These are phyloP conservation scores for Inonotus hispidus DNA, from an alignment of 1,284 basidiomycete species.

Conservation along the genomic window DNA sequence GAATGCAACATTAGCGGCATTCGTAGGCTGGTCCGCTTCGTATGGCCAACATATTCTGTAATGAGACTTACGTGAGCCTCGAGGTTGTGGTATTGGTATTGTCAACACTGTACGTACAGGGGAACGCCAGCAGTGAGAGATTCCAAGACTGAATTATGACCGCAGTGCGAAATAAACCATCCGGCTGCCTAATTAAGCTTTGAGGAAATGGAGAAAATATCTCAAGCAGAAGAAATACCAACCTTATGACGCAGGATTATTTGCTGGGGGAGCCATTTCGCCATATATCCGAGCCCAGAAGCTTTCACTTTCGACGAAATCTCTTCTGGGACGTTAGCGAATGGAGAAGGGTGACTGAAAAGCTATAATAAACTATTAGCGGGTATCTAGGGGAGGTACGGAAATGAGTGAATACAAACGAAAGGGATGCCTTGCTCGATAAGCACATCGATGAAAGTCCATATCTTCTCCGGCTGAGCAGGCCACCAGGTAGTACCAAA, in stretches of 20 bases:
- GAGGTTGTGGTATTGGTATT: neutral
- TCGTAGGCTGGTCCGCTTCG: conserved; percentile 24
- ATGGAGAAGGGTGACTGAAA: conserved; percentile 12
- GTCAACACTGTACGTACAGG: conserved; percentile 9
- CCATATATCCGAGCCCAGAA: conserved; percentile 14
- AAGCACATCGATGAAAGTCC: conserved; percentile 13
- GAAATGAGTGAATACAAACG: neutral
- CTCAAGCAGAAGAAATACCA: neutral
- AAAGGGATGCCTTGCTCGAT: conserved; percentile 16
- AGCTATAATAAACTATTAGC: conserved; percentile 3
- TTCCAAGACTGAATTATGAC: conserved; percentile 21
- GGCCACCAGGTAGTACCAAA: conserved; percentile 19
- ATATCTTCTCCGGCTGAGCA: conserved; percentile 14
- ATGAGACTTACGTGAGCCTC: neutral
- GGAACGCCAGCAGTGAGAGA: conserved; percentile 18
- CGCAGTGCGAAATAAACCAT: conserved; percentile 21
- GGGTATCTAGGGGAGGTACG: neutral
- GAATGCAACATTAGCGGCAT: conserved; percentile 22
- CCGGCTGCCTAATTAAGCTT: conserved; percentile 15
- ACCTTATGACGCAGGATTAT: conserved; percentile 18
- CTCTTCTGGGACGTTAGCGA: conserved; percentile 12
- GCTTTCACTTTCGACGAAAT: conserved; percentile 8
- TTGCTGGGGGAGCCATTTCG: conserved; percentile 19
- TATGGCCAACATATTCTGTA: conserved; percentile 27
- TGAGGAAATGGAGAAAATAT: too few species aligned